Evolutionary conservation across 345 rosid species (phyloP), one percentile per base, ranked within the genome.

Genomic region (Erysimum cheiranthoides): DNA sequence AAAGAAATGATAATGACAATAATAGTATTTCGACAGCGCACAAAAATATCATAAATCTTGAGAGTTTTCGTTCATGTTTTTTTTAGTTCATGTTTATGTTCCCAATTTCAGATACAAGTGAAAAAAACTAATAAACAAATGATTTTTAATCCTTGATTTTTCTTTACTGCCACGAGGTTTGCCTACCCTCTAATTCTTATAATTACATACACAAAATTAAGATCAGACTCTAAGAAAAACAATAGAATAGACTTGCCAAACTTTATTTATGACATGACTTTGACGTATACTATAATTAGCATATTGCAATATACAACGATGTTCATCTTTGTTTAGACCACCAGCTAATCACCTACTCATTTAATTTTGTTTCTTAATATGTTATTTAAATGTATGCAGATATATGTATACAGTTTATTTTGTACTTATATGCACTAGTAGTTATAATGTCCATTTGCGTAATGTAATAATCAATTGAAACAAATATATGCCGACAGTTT

Each of bases 401-500:
- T 32, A 75, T 40, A 17, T 73, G 52, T 50, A 27, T 70, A 65
- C 43, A 42, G 38, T 46, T 68, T 31, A 32, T 30, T 75, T 60
- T 32, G 63, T 69, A 51, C 39, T 49, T 75, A 74, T 58, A 47
- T 66, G 73, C 62, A 60, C 39, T 51, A 75, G 69, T 75, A 60
- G 74, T 68, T 61, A 75, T 10, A 31, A 18, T 75, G 46, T 75
- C 73, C 18, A 50, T 49, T 71, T 74, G 18, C 38, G 61, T 42
- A 60, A 39, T 75, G 64, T 16, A 56, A 45, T 74, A 40, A 53
- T 73, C 32, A 53, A 13, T 10, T 38, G 39, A 54, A 51, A 57
- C 21, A 45, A 65, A 14, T 63, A 43, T 56, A 1, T 73, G 78
- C 78, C 79, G 79, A 75, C 79, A 75, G 68, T 59, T 67, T 49